These are phyloP conservation scores for Inga leiocalycina DNA, from an alignment of 306 rosid species.

Conservation along the genomic window DNA sequence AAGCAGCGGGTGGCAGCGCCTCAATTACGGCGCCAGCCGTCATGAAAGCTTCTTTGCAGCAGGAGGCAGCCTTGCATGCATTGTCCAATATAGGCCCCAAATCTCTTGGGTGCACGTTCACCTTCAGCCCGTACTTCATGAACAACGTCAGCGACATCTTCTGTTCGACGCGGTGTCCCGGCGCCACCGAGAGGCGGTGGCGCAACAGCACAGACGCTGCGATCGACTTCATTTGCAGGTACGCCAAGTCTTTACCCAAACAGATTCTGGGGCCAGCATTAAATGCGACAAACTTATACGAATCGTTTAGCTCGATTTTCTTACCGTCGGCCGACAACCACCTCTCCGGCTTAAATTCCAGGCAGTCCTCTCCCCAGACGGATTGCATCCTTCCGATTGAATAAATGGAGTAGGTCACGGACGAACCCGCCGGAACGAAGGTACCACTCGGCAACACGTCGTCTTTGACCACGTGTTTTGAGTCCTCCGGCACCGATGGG, in stretches of 20 bases:
- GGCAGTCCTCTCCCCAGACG: conserved; percentile 92
- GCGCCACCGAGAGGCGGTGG: conserved; percentile 59
- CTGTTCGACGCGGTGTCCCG: conserved; percentile 83
- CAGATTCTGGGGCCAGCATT: conserved; percentile 92
- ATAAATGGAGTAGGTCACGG: conserved; percentile 72
- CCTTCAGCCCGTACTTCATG: conserved; percentile 87
- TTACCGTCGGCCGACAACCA: conserved; percentile 65
- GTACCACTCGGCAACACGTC: conserved; percentile 75
- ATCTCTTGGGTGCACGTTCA: conserved; percentile 66
- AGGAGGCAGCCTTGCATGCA: conserved; percentile 10
- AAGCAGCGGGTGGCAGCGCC: conserved; percentile 34
- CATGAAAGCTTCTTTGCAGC: background rate
- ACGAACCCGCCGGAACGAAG: conserved; percentile 69
- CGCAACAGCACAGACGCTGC: conserved; percentile 74
- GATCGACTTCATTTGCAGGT: conserved; percentile 90
- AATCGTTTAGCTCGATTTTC: conserved; percentile 51
- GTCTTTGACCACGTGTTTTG: conserved; percentile 66
- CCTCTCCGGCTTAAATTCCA: conserved; percentile 83
- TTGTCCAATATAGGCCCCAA: conserved; percentile 55
- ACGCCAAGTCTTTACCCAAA: conserved; percentile 86
- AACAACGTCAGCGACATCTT: conserved; percentile 92
- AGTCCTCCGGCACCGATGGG: conserved; percentile 92
- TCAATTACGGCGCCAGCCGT: conserved; percentile 9
- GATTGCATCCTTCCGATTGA: conserved; percentile 77
- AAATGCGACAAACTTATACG: conserved; percentile 72